These are phyloP conservation scores for Dictyostelium citrinum DNA, from an alignment of 78 protist genomes.

Conservation along the genomic window DNA sequence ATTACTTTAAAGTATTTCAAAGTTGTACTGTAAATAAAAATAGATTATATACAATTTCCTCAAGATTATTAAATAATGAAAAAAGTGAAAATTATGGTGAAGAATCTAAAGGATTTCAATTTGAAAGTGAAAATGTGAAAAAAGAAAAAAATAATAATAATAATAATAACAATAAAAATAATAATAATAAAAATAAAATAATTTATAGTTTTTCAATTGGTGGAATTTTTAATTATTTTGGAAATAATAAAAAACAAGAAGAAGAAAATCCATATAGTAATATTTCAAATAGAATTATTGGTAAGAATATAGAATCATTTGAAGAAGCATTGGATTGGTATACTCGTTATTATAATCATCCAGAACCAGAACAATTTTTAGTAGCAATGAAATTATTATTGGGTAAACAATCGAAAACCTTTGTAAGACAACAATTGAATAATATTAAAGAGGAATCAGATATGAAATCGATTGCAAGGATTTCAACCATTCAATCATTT, in stretches of 20 bases:
- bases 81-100: not conserved
- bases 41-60: not conserved
- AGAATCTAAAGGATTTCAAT: not conserved
- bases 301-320: not conserved
- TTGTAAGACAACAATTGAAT: not conserved
- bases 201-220: conserved; percentile 22
- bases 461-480: conserved; percentile 14
- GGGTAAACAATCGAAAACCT: conserved; percentile 15
- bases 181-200: not conserved
- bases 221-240: conserved; percentile 10
- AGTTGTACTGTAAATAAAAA: not conserved
- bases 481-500: conserved; percentile 43
- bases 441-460: conserved; percentile 8
- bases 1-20: not conserved
- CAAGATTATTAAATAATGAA: not conserved
- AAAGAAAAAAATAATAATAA: not conserved
- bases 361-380: conserved; percentile 35
- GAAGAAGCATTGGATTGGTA: conserved; percentile 65
- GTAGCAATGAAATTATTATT: conserved; percentile 9
- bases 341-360: conserved; percentile 10
- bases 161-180: not conserved
- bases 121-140: not conserved
- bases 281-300: not conserved
- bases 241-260: not conserved
- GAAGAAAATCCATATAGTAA: conserved; percentile 10